A percentile compares a stretch with the other conserved stretches of the same genome.
Conservation (phyloP, 179 eudicot species). For the Kewa caespitosa region DNA sequence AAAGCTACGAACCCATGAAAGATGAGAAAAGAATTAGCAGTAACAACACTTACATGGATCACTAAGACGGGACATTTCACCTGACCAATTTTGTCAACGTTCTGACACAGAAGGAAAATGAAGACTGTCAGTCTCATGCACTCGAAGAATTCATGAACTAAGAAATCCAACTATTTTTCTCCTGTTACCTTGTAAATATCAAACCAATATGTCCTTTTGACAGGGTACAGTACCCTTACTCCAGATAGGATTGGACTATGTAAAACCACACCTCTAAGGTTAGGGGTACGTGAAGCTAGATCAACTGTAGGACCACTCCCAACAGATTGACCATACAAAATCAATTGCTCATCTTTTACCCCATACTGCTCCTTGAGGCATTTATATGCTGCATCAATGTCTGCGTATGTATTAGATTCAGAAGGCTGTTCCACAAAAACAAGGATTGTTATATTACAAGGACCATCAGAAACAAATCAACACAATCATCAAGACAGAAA, state of each 20-base stretch:
- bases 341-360: slow-evolving; percentile 76
- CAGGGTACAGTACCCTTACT: slow-evolving; percentile 81
- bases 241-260: slow-evolving; percentile 96
- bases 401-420: slow-evolving; percentile 93
- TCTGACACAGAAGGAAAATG: slow-evolving; percentile 44
- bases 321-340: slow-evolving; percentile 88
- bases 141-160: slow-evolving; percentile 1
- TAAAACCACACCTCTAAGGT: slow-evolving; percentile 85
- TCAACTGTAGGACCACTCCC: slow-evolving; percentile 96
- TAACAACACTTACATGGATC: slow-evolving; percentile 64
- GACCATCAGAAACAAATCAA: slow-evolving; percentile 8
- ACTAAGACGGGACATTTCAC: slow-evolving; percentile 81
- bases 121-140: neutral
- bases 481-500: neutral
- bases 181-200: slow-evolving; percentile 85
- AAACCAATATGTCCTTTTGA: slow-evolving; percentile 86
- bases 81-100: slow-evolving; percentile 74
- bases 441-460: slow-evolving; percentile 28
- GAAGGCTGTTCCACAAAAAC: slow-evolving; percentile 67
- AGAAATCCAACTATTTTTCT: neutral
- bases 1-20: neutral
- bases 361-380: slow-evolving; percentile 89
- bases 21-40: neutral
- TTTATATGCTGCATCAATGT: slow-evolving; percentile 89
- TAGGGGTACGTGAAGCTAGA: slow-evolving; percentile 84